These are phyloP conservation scores for Nicotiana rustica DNA, from an alignment of 305 asterid species.

Conservation along the genomic window DNA sequence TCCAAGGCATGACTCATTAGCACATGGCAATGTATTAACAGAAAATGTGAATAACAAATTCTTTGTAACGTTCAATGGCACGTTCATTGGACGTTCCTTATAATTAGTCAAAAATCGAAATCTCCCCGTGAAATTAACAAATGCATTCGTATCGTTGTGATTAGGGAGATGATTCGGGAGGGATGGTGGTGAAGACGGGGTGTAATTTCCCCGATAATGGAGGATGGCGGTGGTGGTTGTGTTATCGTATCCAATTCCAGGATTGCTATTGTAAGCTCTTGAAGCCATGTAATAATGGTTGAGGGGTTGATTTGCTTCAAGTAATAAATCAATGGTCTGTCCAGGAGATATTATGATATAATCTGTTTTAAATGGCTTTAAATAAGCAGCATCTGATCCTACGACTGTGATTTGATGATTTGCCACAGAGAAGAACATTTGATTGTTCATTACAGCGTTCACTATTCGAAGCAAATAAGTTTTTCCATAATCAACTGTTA, in stretches of 20 bases:
- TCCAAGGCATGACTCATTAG: slow-evolving; percentile 40
- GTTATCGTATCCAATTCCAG: slow-evolving; percentile 41
- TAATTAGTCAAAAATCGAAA: slow-evolving; percentile 43
- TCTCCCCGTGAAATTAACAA: slow-evolving; percentile 45
- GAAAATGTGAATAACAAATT: neutral
- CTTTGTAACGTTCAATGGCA: neutral
- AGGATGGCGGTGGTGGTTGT: slow-evolving; percentile 60
- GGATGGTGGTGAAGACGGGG: slow-evolving; percentile 43
- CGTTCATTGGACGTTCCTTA: neutral
- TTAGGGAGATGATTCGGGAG: slow-evolving; percentile 51
- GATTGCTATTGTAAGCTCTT: slow-evolving; percentile 40
- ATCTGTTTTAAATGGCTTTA: slow-evolving; percentile 47
- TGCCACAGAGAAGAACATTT: slow-evolving; percentile 57
- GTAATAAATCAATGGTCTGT: slow-evolving; percentile 56
- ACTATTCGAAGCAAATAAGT: slow-evolving; percentile 58
- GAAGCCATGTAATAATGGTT: slow-evolving; percentile 62
- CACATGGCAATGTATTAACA: neutral
- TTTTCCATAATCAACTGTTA: slow-evolving; percentile 55
- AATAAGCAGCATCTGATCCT: slow-evolving; percentile 59
- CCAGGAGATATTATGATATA: slow-evolving; percentile 63
- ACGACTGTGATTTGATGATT: slow-evolving; percentile 55
- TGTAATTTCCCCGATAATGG: slow-evolving; percentile 51
- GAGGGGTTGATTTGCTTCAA: slow-evolving; percentile 51
- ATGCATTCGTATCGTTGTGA: slow-evolving; percentile 47
- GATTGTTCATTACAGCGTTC: slow-evolving; percentile 65